A percentile compares a stretch with the other conserved stretches of the same genome.
phyloP scores from a whole-genome alignment of 352 stramenopile genomes.

The Phytophthora pini region DNA sequence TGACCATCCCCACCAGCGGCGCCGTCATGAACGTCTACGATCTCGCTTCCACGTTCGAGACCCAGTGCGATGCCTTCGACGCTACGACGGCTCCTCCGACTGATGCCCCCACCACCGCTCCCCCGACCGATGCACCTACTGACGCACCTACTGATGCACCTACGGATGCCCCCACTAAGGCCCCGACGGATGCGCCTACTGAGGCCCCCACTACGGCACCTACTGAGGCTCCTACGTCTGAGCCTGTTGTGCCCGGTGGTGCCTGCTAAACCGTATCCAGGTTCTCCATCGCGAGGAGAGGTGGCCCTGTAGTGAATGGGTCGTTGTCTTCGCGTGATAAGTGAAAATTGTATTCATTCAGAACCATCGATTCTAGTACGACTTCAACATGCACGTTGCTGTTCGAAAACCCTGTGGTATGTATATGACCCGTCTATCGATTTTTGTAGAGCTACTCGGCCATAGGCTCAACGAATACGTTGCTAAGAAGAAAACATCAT shows the following conservation, averaged over 20 bases:
- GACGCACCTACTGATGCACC: slow-evolving; percentile 4
- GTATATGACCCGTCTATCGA: no score
- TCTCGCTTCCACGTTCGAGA: slow-evolving; percentile 33
- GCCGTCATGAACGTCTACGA: slow-evolving; percentile 47
- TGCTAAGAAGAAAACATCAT: no score
- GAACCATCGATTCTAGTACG: no score
- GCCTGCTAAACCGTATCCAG: slow-evolving; percentile 14
- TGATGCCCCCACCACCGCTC: slow-evolving; percentile 6
- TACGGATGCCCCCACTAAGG: slow-evolving; percentile 7
- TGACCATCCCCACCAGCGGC: slow-evolving; percentile 49
- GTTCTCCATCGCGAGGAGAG: background rate
- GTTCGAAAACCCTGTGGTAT: no score
- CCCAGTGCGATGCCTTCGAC: slow-evolving; percentile 15
- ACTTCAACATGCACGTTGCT: no score
- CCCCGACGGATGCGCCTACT: slow-evolving; percentile 15
- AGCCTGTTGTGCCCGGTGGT: slow-evolving; percentile 20
- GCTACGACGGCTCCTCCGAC: slow-evolving; percentile 23
- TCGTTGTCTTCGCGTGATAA: background rate
- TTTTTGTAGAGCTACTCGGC: no score
- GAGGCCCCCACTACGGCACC: slow-evolving; percentile 8
- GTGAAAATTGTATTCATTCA: background rate
- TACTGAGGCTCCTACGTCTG: slow-evolving; percentile 1
- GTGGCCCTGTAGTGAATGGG: background rate
- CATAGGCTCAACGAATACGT: no score
- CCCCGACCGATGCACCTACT: background rate